These are phyloP conservation scores for Salmacisia buchloeana DNA, from an alignment of 1,284 basidiomycete species.

Conservation along the genomic window DNA sequence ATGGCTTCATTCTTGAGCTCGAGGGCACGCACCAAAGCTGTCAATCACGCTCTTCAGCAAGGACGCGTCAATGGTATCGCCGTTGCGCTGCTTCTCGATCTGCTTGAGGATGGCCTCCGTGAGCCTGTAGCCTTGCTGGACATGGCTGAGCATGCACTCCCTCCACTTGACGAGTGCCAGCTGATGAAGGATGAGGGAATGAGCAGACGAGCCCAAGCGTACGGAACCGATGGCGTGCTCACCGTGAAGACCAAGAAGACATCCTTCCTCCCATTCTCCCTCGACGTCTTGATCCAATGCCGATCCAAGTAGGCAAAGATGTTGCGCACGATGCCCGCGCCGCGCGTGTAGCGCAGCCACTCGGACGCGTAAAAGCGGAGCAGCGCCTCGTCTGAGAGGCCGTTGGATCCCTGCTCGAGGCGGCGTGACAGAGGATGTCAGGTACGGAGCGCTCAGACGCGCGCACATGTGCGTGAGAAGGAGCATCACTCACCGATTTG, in stretches of 20 bases:
- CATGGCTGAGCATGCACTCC: constrained; percentile 77
- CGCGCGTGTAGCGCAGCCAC: constrained; percentile 94
- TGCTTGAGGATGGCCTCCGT: constrained; percentile 79
- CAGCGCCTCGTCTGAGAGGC: constrained; percentile 76
- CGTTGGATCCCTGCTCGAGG: constrained; percentile 64
- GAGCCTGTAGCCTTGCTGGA: constrained; percentile 66
- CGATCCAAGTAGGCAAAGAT: constrained; percentile 95
- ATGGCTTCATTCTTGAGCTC: background rate
- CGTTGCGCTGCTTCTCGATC: constrained; percentile 88
- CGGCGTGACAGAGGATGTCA: background rate
- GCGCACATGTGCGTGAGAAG: background rate
- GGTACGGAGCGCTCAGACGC: constrained; percentile 16
- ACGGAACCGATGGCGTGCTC: constrained; percentile 49
- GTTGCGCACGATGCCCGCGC: constrained; percentile 76
- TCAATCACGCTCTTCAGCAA: constrained; percentile 94
- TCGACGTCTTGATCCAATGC: constrained; percentile 97
- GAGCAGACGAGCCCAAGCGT: background rate
- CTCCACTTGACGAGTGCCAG: constrained; percentile 95
- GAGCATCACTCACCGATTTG: background rate
- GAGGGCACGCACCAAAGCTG: constrained; percentile 60
- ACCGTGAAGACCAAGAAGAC: constrained; percentile 95
- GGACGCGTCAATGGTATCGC: constrained; percentile 85
- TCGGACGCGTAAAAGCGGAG: constrained; percentile 84
- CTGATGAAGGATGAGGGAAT: constrained; percentile 53
- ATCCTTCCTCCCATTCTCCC: constrained; percentile 92